Base-by-base conservation (phyloP, 257 asterid species). In the Leptodermis oblonga region DNA sequence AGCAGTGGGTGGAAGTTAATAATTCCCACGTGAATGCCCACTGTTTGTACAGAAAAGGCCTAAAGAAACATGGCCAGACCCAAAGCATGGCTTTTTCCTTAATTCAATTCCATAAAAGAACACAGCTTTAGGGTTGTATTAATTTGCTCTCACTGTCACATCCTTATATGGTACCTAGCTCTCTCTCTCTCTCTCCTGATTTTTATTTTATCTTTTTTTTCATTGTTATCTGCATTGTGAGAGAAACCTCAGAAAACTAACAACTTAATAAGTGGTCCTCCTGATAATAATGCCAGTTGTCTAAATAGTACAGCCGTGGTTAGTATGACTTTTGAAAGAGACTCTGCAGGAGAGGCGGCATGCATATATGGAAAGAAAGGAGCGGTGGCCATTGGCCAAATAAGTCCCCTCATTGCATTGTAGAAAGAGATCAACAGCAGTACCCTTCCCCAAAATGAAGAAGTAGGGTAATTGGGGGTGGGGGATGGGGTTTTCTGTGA, bases 291-390 rank as follows among this genome's bases (percentile, higher is more conserved):
- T 74, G 79, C 54, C 53, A 28, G n/a, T n/a, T n/a, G 78, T 69
- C 81, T 52, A 62, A 72, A 68, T 55, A 68, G 70, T 66, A 73
- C 67, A 62, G 68, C 48, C 67, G 60, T 37, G 61, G 46, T 46
- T 25, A n/a, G n/a, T n/a, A n/a, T n/a, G n/a, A n/a, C n/a, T n/a
- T n/a, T n/a, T n/a, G n/a, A n/a, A n/a, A n/a, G n/a, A n/a, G n/a
- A n/a, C n/a, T n/a, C n/a, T n/a, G n/a, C n/a, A n/a, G n/a, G n/a
- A 71, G 71, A 36, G 75, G 81, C 86, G 82, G 90, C 90, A 81
- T 75, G 86, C 75, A 81, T 70, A 77, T 77, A 73, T 77, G 85
- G 90, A 77, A 83, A 76, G 52, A 43, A 37, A 51, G 36, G 60
- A 59, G 60, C 68, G 67, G 65, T 17, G 43, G 48, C 70, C 65